These are phyloP conservation scores for Entomophthora muscae DNA, from an alignment of 371 early-diverging fungal species.

Conservation along the genomic window DNA sequence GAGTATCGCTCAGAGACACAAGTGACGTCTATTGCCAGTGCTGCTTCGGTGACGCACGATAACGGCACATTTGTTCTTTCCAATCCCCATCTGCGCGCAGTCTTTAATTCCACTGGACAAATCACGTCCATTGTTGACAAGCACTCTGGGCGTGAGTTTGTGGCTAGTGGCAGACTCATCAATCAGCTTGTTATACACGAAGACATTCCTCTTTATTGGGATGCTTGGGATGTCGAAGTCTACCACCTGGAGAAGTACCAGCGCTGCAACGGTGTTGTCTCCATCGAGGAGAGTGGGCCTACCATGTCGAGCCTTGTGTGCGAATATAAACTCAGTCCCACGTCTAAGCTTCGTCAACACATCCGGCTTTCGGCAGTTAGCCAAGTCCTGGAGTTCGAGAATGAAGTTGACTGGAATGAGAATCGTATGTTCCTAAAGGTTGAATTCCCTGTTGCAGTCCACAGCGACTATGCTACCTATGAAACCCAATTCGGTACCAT, in stretches of 20 bases:
- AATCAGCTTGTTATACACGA: conserved; percentile 31
- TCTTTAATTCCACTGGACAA: neutral
- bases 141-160: neutral
- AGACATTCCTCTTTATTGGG: conserved; percentile 39
- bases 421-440: conserved; percentile 80
- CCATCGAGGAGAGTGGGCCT: conserved; percentile 54
- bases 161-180: neutral
- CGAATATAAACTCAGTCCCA: conserved; percentile 35
- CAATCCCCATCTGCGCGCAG: neutral
- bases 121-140: neutral
- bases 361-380: conserved; percentile 54
- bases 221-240: conserved; percentile 58
- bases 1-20: neutral
- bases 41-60: neutral
- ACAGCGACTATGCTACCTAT: conserved; percentile 71
- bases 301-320: conserved; percentile 51
- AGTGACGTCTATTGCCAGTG: neutral
- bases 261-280: conserved; percentile 14
- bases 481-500: conserved; percentile 88
- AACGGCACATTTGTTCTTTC: neutral
- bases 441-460: conserved; percentile 74
- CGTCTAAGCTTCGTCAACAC: conserved; percentile 46
- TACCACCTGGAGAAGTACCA: conserved; percentile 69
- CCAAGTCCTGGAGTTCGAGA: conserved; percentile 66
- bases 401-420: conserved; percentile 80